Percentiles rank a stretch among this genome's conserved stretches.
phyloP scores from a whole-genome alignment of 768 basidiomycete genomes.

The Amanita phalloides region DNA sequence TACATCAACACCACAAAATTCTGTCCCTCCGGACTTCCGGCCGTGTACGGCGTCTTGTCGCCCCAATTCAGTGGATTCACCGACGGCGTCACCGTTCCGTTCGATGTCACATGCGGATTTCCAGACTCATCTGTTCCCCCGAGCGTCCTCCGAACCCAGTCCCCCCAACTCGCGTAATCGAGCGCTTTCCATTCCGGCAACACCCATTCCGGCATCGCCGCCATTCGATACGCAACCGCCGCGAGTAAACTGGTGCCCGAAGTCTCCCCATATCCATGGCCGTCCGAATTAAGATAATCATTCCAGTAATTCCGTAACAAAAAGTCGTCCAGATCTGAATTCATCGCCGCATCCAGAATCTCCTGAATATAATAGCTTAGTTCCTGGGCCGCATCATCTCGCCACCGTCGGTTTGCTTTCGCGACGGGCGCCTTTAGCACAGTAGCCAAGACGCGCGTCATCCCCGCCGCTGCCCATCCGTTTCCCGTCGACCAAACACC shows the following conservation, averaged over 20 bases:
- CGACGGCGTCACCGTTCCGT: slow-evolving; percentile 23
- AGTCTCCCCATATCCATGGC: slow-evolving; percentile 26
- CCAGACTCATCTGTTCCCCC: slow-evolving; percentile 12
- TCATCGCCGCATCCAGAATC: slow-evolving; percentile 25
- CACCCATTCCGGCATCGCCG: slow-evolving; percentile 11
- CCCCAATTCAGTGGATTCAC: slow-evolving; percentile 26
- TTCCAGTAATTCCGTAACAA: slow-evolving; percentile 27
- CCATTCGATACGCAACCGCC: slow-evolving; percentile 23
- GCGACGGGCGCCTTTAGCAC: slow-evolving; percentile 29
- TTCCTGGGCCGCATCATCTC: slow-evolving; percentile 14
- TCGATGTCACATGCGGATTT: slow-evolving; percentile 16
- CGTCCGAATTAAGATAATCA: slow-evolving; percentile 8
- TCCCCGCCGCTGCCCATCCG: slow-evolving; percentile 64
- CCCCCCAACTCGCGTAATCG: slow-evolving; percentile 15
- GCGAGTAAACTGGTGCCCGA: slow-evolving; percentile 26
- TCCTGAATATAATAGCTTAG: slow-evolving; percentile 21
- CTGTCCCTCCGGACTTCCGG: slow-evolving; percentile 29
- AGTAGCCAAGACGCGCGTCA: slow-evolving; percentile 46
- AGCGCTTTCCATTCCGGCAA: slow-evolving; percentile 7
- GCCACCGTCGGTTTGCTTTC: slow-evolving; percentile 11
- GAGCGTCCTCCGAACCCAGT: slow-evolving; percentile 16
- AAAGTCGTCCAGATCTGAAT: slow-evolving; percentile 14
- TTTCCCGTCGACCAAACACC: slow-evolving; percentile 48
- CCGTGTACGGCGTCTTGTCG: slow-evolving; percentile 19
- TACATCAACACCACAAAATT: slow-evolving; percentile 27